These are phyloP conservation scores for Suillus subluteus DNA, from an alignment of 768 basidiomycete species.

Conservation along the genomic window DNA sequence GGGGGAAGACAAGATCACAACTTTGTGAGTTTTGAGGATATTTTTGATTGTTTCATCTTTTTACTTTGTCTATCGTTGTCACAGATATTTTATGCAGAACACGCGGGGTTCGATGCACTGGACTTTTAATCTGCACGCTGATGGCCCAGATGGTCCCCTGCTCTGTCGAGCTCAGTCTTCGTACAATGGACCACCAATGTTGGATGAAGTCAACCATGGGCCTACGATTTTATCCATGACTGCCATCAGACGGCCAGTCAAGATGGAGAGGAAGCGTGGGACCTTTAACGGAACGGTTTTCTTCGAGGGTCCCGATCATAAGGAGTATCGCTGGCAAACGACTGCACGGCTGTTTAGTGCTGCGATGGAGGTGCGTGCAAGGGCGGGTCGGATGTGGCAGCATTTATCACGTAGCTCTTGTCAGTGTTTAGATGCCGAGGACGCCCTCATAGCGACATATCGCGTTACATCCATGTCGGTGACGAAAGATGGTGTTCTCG, in stretches of 20 bases:
- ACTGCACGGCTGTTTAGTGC: conserved; percentile 18
- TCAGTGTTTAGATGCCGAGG: conserved; percentile 24
- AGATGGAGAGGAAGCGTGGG: conserved; percentile 17
- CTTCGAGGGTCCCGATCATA: conserved; percentile 29
- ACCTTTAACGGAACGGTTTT: conserved; percentile 18
- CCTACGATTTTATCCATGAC: conserved; percentile 21
- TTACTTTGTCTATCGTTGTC: conserved; percentile 2
- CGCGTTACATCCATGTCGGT: conserved; percentile 26
- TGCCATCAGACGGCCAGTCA: conserved; percentile 16
- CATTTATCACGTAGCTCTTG: conserved; percentile 4
- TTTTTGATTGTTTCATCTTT: not conserved
- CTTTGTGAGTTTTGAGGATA: conserved; percentile 19
- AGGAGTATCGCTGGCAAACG: conserved; percentile 26
- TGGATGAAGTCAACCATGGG: conserved; percentile 13
- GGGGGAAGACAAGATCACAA: conserved; percentile 27
- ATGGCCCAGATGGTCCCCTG: conserved; percentile 22
- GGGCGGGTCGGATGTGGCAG: not conserved
- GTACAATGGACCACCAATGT: conserved; percentile 23
- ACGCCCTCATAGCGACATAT: conserved; percentile 31
- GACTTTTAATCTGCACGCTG: conserved; percentile 27
- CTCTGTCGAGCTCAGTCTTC: conserved; percentile 27
- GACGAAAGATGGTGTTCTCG: conserved; percentile 32
- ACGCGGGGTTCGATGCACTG: conserved; percentile 24
- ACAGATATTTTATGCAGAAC: conserved; percentile 30
- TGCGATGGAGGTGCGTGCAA: conserved; percentile 27